A percentile compares a stretch with the other conserved stretches of the same genome.
These are phyloP conservation scores for Coemansia pectinata DNA, from an alignment of 192 early-diverging fungal genomes.

Conservation along the genomic window DNA sequence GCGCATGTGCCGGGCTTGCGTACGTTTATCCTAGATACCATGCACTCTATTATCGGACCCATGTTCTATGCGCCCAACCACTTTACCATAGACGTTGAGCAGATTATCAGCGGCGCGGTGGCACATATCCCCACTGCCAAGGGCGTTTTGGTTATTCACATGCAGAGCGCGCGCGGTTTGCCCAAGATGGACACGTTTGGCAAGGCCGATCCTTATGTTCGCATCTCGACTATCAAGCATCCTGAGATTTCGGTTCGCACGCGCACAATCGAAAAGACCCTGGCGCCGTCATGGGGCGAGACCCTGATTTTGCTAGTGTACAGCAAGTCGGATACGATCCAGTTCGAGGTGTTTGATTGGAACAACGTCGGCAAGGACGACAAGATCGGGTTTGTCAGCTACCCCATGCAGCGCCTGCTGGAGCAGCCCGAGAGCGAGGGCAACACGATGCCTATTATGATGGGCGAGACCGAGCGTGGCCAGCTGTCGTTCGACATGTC, in stretches of 20 bases:
- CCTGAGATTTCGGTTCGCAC: constrained; percentile 65
- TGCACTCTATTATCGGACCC: constrained; percentile 70
- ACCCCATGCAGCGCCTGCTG: constrained; percentile 53
- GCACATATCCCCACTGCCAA: constrained; percentile 68
- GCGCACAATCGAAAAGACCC: constrained; percentile 67
- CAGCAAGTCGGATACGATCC: constrained; percentile 70
- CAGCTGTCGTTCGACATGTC: constrained; percentile 48
- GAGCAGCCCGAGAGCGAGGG: constrained; percentile 56
- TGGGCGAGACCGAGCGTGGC: constrained; percentile 52
- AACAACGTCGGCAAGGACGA: constrained; percentile 76
- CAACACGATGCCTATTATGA: constrained; percentile 46
- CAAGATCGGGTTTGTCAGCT: constrained; percentile 51
- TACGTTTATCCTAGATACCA: constrained; percentile 72
- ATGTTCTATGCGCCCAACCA: constrained; percentile 87
- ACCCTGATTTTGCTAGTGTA: constrained; percentile 75
- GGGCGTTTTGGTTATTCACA: constrained; percentile 81
- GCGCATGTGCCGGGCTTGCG: constrained; percentile 84
- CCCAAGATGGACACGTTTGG: constrained; percentile 88
- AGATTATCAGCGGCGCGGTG: constrained; percentile 70
- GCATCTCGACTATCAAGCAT: constrained; percentile 68
- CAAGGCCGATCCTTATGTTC: constrained; percentile 86
- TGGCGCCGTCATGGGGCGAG: constrained; percentile 87
- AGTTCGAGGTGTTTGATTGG: constrained; percentile 81
- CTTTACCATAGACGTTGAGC: constrained; percentile 76
- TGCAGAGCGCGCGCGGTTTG: constrained; percentile 79